These are phyloP conservation scores for Amanita exitialis DNA, from an alignment of 768 basidiomycete species.

Conservation along the genomic window DNA sequence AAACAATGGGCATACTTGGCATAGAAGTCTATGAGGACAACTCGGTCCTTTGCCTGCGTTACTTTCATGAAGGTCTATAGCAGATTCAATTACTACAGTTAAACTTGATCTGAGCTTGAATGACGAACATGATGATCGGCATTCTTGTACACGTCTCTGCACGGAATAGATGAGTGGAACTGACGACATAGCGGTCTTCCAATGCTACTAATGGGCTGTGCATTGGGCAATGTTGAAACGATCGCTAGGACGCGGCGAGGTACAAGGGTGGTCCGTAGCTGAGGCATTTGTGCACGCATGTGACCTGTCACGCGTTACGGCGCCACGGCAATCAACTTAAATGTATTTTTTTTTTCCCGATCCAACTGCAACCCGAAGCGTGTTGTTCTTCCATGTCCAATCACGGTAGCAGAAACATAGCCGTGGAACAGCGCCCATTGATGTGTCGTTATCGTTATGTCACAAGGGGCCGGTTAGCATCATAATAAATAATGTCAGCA, in stretches of 20 bases:
- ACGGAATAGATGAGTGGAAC: background rate
- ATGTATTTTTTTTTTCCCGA: too few relatives aligned
- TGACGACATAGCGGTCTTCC: background rate
- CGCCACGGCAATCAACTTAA: too few relatives aligned
- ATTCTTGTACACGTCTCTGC: conserved; percentile 1
- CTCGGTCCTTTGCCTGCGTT: conserved; percentile 30
- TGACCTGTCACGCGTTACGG: background rate
- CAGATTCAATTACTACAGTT: conserved; percentile 9
- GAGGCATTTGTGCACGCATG: background rate
- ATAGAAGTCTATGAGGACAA: conserved; percentile 72
- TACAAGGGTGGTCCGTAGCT: background rate
- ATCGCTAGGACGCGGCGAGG: background rate
- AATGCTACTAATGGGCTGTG: background rate
- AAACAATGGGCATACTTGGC: conserved; percentile 48
- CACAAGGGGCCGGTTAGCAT: background rate
- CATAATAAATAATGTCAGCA: background rate
- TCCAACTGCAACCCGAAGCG: too few relatives aligned
- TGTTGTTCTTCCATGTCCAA: too few relatives aligned
- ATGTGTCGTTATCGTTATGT: too few relatives aligned
- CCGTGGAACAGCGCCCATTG: too few relatives aligned
- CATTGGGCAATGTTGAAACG: background rate
- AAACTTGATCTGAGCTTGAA: conserved; percentile 5
- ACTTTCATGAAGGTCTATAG: conserved; percentile 29
- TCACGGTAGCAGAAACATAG: too few relatives aligned
- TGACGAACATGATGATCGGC: conserved; percentile 1